Conservation (phyloP, 441 rosid genomes). For the Bruguiera hainesii region DNA sequence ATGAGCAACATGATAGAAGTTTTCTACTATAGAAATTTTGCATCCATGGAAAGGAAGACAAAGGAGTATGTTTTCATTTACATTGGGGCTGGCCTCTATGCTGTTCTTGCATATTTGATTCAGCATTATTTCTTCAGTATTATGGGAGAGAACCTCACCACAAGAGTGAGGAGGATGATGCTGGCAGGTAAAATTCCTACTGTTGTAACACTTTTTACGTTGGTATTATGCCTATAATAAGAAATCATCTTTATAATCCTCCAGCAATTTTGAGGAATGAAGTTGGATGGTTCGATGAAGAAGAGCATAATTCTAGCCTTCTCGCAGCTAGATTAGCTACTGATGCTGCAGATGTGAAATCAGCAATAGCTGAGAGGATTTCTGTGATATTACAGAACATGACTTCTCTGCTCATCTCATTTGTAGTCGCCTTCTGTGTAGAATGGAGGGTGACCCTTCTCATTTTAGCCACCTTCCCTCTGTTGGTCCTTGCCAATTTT, state of each 20-base stretch:
- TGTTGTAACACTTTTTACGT: no score
- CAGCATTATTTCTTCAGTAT: constrained; percentile 29
- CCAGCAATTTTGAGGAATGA: constrained; percentile 91
- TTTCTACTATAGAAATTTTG: constrained; percentile 80
- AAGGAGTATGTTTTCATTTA: constrained; percentile 12
- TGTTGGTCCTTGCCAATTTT: constrained; percentile 95
- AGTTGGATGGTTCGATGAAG: constrained; percentile 98
- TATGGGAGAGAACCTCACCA: constrained; percentile 26
- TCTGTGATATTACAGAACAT: constrained; percentile 93
- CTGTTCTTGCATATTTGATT: constrained; percentile 19
- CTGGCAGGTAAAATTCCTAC: constrained; percentile 50
- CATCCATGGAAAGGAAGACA: constrained; percentile 52
- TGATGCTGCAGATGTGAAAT: constrained; percentile 90
- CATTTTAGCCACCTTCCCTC: constrained; percentile 90
- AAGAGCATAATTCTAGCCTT: constrained; percentile 92
- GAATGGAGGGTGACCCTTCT: constrained; percentile 99
- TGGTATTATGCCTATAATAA: no score
- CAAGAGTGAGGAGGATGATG: constrained; percentile 20
- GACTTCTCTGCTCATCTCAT: constrained; percentile 94
- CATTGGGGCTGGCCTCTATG: constrained; percentile 17
- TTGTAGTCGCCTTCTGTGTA: constrained; percentile 90
- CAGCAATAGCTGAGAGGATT: constrained; percentile 93
- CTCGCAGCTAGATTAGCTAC: constrained; percentile 80
- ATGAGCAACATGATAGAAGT: constrained; percentile 98
- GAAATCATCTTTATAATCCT: neutral